Evolutionary conservation across 164 flowering plant species (phyloP).

Genomic region (Houttuynia cordata): DNA sequence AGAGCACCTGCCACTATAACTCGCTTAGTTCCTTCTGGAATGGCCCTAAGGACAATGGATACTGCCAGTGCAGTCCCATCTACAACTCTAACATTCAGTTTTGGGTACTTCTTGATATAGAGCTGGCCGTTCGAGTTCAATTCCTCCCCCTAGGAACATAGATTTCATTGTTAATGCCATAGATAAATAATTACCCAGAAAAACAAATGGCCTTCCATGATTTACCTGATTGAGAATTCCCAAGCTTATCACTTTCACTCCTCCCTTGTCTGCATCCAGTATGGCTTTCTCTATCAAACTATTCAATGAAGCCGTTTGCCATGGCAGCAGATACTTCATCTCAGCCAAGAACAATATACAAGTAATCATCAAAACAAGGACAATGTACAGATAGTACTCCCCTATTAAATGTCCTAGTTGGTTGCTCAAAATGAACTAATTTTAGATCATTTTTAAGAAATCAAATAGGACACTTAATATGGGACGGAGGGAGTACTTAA

Average conservation of each 20-base stretch:
- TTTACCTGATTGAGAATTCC: slow-evolving; percentile 65
- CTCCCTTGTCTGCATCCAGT: slow-evolving; percentile 42
- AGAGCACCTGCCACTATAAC: slow-evolving; percentile 38
- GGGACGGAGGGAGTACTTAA: too few relatives aligned
- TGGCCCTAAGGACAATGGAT: slow-evolving; percentile 42
- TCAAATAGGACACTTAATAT: too few relatives aligned
- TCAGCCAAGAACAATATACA: background rate
- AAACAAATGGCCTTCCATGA: too few relatives aligned
- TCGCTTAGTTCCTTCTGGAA: slow-evolving; percentile 44
- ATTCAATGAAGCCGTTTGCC: slow-evolving; percentile 35
- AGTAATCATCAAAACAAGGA: too few relatives aligned
- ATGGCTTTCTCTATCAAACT: slow-evolving; percentile 55
- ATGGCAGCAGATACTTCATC: slow-evolving; percentile 27
- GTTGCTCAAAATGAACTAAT: too few relatives aligned
- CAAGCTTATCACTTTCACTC: slow-evolving; percentile 47
- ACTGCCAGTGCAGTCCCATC: slow-evolving; percentile 66
- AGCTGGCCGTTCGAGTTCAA: slow-evolving; percentile 52
- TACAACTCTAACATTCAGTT: slow-evolving; percentile 43
- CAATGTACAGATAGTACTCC: too few relatives aligned
- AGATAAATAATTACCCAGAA: too few relatives aligned
- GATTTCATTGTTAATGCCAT: too few relatives aligned
- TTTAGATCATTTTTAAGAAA: too few relatives aligned
- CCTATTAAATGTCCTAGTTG: too few relatives aligned
- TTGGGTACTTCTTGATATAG: slow-evolving; percentile 34
- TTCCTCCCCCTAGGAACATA: slow-evolving; percentile 33